Percentiles rank a stretch among this genome's conserved stretches.
Evolutionary conservation across 2,329 filamentous ascomycete species (phyloP).

Genomic region (Cladosporium sp.): DNA sequence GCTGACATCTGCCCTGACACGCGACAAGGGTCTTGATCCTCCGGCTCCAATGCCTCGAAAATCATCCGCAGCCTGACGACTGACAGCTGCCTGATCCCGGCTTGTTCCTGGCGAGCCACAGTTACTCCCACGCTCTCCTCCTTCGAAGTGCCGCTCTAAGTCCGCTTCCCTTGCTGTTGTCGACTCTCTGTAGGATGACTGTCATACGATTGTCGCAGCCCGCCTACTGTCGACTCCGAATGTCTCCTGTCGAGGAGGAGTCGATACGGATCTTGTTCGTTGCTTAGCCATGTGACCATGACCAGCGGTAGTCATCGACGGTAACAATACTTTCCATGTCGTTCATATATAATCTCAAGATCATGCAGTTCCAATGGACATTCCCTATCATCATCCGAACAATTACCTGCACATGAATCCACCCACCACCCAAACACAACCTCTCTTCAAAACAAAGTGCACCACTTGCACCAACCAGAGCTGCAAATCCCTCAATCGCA

Average conservation of each 20-base stretch:
- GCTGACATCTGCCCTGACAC: not conserved
- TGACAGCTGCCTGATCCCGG: not conserved
- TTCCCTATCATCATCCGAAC: constrained; percentile 6
- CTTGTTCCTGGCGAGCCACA: constrained; percentile 15
- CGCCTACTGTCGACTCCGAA: constrained; percentile 18
- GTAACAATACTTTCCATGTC: not conserved
- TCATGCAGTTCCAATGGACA: not conserved
- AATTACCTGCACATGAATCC: constrained; percentile 11
- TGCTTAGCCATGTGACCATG: not conserved
- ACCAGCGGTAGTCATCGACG: not conserved
- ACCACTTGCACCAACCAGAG: constrained; percentile 8
- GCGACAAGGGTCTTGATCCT: constrained; percentile 2
- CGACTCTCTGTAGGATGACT: not conserved
- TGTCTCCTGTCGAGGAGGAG: not conserved
- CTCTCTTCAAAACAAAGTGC: constrained; percentile 4
- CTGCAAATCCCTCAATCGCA: constrained; percentile 15
- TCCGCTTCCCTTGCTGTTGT: constrained; percentile 8
- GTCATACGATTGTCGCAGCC: constrained; percentile 19
- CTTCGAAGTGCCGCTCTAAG: not conserved
- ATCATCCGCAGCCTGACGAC: not conserved
- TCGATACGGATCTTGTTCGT: constrained; percentile 17
- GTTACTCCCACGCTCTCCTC: not conserved
- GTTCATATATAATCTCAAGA: constrained; percentile 10
- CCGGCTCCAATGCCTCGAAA: not conserved
- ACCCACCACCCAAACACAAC: not conserved